Evolutionary conservation across 192 early-diverging fungal species (phyloP), one percentile per base, ranked within the genome.

Genomic region (Backusella circina): DNA sequence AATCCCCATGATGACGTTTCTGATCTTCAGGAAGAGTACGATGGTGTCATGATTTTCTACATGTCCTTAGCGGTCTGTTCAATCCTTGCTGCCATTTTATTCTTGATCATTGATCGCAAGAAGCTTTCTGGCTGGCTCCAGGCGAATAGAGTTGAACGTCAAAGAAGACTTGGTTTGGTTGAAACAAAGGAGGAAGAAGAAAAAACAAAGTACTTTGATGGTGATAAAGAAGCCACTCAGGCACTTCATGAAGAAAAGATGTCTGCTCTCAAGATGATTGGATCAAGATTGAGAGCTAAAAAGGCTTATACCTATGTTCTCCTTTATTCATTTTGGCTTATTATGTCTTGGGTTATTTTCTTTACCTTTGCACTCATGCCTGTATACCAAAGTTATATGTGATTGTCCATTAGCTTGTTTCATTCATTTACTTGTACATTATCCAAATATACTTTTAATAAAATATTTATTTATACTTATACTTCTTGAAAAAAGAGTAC

Each of bases 301-400:
- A 67, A 54, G 9, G 39, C 74, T 21, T 80, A 76, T 66, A 36
- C 67, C 4, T 80, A 80, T 44, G 71, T 67, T 15, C 9, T 32
- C 30, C 37, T 80, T 41, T 80, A 73, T 39, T 37, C 23, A 33
- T 76, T 80, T 54, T 80, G 71, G 71, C 66, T 80, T 23, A 15
- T 77, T n/a, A 37, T 75, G 33, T 30, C 79, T 39, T 80, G 79
- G 79, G 75, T 37, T 50, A 18, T 73, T n/a, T 80, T 76, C 30
- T 68, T 80, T 70, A 38, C 72, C 1, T 80, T 80, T 76, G 79
- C 79, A 7, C 67, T 80, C 16, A 76, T 80, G 79, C 79, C 79
- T 13, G 57, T 80, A 16, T 80, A 80, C 54, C 64, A 69, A 8
- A 51, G 72, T 18, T 74, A 74, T 64, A 50, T 51, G 30, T 71